A percentile compares a stretch with the other conserved stretches of the same genome.
phyloP scores from a whole-genome alignment of 352 stramenopile species.

The Halophytophthora polymorphica region DNA sequence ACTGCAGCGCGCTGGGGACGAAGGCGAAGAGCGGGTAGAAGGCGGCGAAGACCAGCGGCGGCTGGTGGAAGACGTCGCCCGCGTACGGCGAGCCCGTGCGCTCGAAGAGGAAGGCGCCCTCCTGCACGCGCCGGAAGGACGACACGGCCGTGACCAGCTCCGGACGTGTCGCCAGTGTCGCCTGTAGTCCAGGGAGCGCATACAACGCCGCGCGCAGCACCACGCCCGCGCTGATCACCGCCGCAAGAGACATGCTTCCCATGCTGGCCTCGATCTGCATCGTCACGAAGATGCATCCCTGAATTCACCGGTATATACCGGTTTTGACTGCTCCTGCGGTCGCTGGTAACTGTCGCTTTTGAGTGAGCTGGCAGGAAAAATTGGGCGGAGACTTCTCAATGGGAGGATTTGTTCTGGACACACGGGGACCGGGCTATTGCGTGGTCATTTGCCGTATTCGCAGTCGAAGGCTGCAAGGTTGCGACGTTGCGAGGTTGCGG shows the following conservation, averaged over 20 bases:
- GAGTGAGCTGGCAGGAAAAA: no score
- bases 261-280: neutral
- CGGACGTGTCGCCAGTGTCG: conserved; percentile 42
- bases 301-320: neutral
- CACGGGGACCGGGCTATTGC: no score
- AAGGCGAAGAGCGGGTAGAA: conserved; percentile 50
- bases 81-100: conserved; percentile 56
- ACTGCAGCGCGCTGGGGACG: conserved; percentile 21
- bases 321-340: no score
- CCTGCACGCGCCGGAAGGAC: conserved; percentile 56
- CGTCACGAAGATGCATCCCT: neutral
- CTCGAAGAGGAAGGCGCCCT: conserved; percentile 56
- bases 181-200: conserved; percentile 27
- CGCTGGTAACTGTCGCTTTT: no score
- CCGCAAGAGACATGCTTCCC: conserved; percentile 3
- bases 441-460: no score
- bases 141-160: conserved; percentile 68
- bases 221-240: conserved; percentile 28
- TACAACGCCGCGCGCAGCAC: conserved; percentile 41
- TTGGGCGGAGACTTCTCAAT: no score
- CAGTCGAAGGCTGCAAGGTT: no score
- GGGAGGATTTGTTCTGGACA: no score
- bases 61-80: conserved; percentile 82
- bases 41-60: conserved; percentile 67
- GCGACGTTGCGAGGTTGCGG: no score